Evolutionary conservation across 495 filamentous ascomycete genomes (phyloP).

Genomic region (Trichoderma virens): DNA sequence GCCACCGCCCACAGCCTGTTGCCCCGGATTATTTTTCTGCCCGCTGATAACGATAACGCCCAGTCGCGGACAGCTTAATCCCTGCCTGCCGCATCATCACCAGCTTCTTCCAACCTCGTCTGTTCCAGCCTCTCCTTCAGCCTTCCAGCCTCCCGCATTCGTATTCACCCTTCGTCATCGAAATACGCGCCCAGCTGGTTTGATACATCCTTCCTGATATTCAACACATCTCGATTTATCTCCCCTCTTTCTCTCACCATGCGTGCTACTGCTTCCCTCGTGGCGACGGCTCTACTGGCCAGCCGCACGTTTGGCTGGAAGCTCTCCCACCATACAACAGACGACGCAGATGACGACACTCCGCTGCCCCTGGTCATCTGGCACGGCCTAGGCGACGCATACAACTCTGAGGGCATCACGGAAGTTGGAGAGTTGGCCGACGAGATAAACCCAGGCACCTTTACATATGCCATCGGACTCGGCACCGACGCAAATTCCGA

Average conservation of each 20-base stretch:
- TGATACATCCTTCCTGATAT: no score
- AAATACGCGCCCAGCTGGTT: no score
- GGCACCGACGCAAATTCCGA: slow-evolving; percentile 58
- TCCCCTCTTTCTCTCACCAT: no score
- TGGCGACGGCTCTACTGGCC: not conserved
- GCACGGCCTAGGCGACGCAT: slow-evolving; percentile 73
- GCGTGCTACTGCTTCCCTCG: not conserved
- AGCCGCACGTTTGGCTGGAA: not conserved
- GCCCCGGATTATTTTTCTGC: not conserved
- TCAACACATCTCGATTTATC: no score
- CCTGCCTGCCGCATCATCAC: no score
- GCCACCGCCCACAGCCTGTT: not conserved
- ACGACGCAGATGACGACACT: slow-evolving; percentile 40
- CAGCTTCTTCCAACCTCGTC: no score
- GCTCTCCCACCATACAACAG: slow-evolving; percentile 4
- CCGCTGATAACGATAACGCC: not conserved
- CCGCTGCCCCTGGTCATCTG: slow-evolving; percentile 86
- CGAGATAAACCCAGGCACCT: slow-evolving; percentile 68
- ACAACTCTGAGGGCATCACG: slow-evolving; percentile 64
- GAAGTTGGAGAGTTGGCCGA: slow-evolving; percentile 60
- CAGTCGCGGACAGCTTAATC: no score
- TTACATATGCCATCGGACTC: slow-evolving; percentile 74
- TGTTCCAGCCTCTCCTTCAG: no score
- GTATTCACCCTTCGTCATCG: no score
- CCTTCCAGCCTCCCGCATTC: no score